These are phyloP conservation scores for Begonia peltatifolia DNA, from an alignment of 306 rosid species.

Conservation along the genomic window DNA sequence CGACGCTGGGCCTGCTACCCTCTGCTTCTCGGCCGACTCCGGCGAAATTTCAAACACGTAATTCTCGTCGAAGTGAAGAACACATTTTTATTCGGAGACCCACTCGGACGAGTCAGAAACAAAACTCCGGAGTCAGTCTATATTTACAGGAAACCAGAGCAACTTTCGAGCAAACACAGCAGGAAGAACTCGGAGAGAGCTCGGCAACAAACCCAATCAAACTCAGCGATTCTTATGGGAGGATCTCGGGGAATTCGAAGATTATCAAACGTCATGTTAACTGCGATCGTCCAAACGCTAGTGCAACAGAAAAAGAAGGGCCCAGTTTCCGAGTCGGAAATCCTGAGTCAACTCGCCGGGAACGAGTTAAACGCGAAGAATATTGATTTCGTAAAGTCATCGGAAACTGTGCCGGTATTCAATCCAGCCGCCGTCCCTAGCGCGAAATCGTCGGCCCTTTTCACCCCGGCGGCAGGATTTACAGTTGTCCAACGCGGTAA, in stretches of 20 bases:
- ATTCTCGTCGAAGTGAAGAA: conserved; percentile 46
- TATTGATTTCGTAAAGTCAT: conserved; percentile 21
- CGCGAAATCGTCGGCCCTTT: conserved; percentile 9
- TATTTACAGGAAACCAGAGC: conserved; percentile 8
- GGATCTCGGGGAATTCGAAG: conserved; percentile 74
- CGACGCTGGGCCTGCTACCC: conserved; percentile 90
- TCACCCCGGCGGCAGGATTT: conserved; percentile 17
- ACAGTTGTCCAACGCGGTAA: conserved; percentile 37
- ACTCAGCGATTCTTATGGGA: conserved; percentile 45
- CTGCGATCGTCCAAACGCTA: conserved; percentile 49
- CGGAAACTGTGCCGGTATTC: conserved; percentile 41
- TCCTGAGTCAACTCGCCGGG: conserved; percentile 47
- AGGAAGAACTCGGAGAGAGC: conserved; percentile 24
- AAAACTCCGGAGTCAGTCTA: conserved; percentile 48
- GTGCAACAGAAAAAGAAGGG: conserved; percentile 37
- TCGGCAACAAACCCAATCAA: conserved; percentile 15
- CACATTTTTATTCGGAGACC: conserved; percentile 34
- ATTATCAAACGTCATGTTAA: conserved; percentile 28
- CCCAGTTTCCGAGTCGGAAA: conserved; percentile 35
- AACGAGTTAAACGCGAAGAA: conserved; percentile 30
- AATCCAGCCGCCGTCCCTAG: conserved; percentile 20
- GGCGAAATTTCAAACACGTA: conserved; percentile 55
- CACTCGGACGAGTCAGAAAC: conserved; percentile 34
- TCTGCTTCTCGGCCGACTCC: conserved; percentile 70
- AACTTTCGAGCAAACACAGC: conserved; percentile 13